Evolutionary conservation across 768 basidiomycete species (phyloP).

Genomic region (Xerocomus brunneocitrinus): DNA sequence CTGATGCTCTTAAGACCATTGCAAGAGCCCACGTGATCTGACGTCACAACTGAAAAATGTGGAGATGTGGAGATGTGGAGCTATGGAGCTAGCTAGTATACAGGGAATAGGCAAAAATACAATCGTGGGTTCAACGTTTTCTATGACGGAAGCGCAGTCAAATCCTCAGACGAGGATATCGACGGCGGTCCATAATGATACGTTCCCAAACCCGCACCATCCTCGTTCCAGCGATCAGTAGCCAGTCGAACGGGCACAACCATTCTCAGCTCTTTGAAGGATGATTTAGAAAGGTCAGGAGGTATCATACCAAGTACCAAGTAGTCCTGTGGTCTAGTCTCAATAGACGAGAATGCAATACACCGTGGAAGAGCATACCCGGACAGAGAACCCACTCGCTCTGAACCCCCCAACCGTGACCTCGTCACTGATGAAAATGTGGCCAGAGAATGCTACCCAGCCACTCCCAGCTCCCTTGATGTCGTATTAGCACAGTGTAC

Average conservation of each 20-base stretch:
- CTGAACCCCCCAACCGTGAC: conserved; percentile 59
- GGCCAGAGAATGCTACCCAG: conserved; percentile 59
- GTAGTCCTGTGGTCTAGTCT: conserved; percentile 48
- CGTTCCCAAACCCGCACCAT: conserved; percentile 24
- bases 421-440: conserved; percentile 47
- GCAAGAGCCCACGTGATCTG: conserved; percentile 21
- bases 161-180: conserved; percentile 25
- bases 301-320: conserved; percentile 59
- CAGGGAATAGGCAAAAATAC: not conserved
- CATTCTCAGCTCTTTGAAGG: conserved; percentile 57
- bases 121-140: not conserved
- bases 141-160: conserved; percentile 3
- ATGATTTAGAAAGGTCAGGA: conserved; percentile 47
- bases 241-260: conserved; percentile 61
- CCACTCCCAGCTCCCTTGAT: conserved; percentile 58
- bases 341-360: conserved; percentile 1
- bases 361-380: conserved; percentile 37
- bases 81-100: too few relatives aligned
- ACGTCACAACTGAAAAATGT: conserved; percentile 8
- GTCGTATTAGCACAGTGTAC: conserved; percentile 2
- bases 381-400: conserved; percentile 59
- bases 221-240: conserved; percentile 54
- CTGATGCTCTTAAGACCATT: not conserved
- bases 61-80: too few relatives aligned
- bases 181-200: conserved; percentile 8